These are phyloP conservation scores for Neofusicoccum sp. DNA, from an alignment of 2,329 filamentous ascomycete species.

Conservation along the genomic window DNA sequence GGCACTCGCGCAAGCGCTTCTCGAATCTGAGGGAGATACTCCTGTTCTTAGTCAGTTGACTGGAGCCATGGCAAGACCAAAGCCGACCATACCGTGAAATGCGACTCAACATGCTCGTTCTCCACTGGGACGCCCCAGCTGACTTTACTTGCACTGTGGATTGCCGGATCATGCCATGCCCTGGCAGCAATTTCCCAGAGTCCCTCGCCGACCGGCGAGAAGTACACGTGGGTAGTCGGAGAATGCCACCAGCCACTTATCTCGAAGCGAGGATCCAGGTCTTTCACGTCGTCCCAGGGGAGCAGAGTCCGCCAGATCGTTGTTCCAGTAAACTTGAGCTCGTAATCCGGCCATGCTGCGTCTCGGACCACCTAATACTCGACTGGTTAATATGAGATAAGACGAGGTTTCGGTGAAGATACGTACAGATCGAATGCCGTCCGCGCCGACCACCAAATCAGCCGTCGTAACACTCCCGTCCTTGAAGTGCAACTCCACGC, in stretches of 20 bases:
- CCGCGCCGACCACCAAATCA: slow-evolving; percentile 53
- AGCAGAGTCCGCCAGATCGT: slow-evolving; percentile 50
- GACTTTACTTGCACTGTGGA: slow-evolving; percentile 29
- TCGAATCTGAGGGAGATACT: slow-evolving; percentile 42
- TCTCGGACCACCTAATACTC: slow-evolving; percentile 43
- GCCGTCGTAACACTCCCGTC: slow-evolving; percentile 42
- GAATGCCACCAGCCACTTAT: slow-evolving; percentile 47
- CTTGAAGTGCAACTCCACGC: slow-evolving; percentile 39
- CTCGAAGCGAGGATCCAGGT: slow-evolving; percentile 34
- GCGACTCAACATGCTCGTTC: slow-evolving; percentile 37
- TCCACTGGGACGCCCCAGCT: slow-evolving; percentile 40
- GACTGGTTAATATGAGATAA: slow-evolving; percentile 2
- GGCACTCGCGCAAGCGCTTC: slow-evolving; percentile 41
- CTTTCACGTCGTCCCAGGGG: slow-evolving; percentile 29
- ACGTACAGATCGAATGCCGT: slow-evolving; percentile 49
- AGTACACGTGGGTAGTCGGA: slow-evolving; percentile 43
- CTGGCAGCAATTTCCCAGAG: slow-evolving; percentile 42
- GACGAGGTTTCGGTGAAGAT: neutral
- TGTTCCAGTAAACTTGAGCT: slow-evolving; percentile 49
- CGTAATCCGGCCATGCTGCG: slow-evolving; percentile 43
- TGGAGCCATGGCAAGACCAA: neutral
- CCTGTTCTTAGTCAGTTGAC: slow-evolving; percentile 24
- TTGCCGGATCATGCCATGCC: slow-evolving; percentile 33
- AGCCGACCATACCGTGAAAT: slow-evolving; percentile 33
- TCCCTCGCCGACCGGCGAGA: slow-evolving; percentile 33